These are phyloP conservation scores for Beauveria sp. DNA, from an alignment of 2,329 filamentous ascomycete genomes.

Conservation along the genomic window DNA sequence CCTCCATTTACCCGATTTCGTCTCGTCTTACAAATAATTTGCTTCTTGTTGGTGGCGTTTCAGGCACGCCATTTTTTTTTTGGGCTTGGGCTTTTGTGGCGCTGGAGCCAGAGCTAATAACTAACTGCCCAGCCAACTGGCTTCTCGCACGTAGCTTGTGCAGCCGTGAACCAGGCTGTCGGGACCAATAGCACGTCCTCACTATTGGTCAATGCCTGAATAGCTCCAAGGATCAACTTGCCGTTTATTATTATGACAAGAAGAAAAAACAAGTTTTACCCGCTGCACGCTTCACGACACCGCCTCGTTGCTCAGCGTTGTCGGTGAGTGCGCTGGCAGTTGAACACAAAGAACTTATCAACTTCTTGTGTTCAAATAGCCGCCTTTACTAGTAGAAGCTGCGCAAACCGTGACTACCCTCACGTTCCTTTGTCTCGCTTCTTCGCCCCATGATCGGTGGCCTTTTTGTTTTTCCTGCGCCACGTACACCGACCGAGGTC, in stretches of 20 bases:
- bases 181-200: neutral
- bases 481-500: neutral
- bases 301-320: neutral
- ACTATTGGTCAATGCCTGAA: slow-evolving; percentile 3
- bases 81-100: slow-evolving; percentile 2
- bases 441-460: neutral
- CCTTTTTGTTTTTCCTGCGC: neutral
- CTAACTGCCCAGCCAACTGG: neutral
- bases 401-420: too few relatives aligned
- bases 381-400: neutral
- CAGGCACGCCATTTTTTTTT: neutral
- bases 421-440: neutral
- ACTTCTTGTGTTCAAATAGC: neutral
- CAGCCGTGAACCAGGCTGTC: slow-evolving; percentile 1
- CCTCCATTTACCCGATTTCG: neutral
- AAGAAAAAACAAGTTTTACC: neutral
- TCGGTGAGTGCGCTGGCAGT: neutral
- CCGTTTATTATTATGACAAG: neutral
- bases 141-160: slow-evolving; percentile 2
- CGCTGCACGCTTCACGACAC: neutral
- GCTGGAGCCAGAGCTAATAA: neutral
- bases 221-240: neutral
- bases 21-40: neutral
- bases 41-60: slow-evolving; percentile 1
- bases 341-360: neutral